Base-by-base conservation (phyloP, 495 filamentous ascomycete genomes). In the Trichoderma orchidacearum region DNA sequence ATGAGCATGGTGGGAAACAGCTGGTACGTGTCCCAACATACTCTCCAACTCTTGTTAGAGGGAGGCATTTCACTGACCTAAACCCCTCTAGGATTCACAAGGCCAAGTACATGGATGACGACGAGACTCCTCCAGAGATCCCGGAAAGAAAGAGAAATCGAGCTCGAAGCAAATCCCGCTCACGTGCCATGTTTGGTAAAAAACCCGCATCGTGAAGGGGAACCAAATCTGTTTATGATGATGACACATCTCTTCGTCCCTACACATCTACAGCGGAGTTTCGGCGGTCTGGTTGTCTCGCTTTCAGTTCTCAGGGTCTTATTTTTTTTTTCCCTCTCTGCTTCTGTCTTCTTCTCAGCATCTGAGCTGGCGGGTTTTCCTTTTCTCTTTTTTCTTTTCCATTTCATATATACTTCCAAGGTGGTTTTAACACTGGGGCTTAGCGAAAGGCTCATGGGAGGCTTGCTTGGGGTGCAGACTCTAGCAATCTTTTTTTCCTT, bases 1-100 rank as follows among this genome's bases (percentile, higher is more conserved):
- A 89, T 96, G 76, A 94, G 82, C 65, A 97, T 98, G 90, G 86
- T 95, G 48, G 93, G 93, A 35, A 97, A 96, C 68, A 93, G 87
- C 74, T 98, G 93, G 93, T 95, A 77, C 54, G 87, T 77, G 53
- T 45, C n/a, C 5, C 12, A 7, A 25, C 2, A 9, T 41, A 32
- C 30, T 29, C 7, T 36, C 28, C 17, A 57, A 34, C 11, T 25
- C 23, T n/a, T 51, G 53, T 64, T 60, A 70, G 58, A 1, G 4
- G 7, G 18, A 15, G 32, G 5, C 15, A n/a, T 21, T n/a, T 48
- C 23, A 36, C 6, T 27, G 8, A 56, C 57, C 63, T 53, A 64
- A 30, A 11, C 12, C 1, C 34, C 28, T 18, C 11, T 60, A 95
- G 90, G 90, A 95, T 95, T 63, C 89, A 95, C 74, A 95, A 95